Percentiles rank a stretch among this genome's conserved stretches.
Conservation (phyloP, 805 yeast genomes). For the Brettanomyces anomalus region DNA sequence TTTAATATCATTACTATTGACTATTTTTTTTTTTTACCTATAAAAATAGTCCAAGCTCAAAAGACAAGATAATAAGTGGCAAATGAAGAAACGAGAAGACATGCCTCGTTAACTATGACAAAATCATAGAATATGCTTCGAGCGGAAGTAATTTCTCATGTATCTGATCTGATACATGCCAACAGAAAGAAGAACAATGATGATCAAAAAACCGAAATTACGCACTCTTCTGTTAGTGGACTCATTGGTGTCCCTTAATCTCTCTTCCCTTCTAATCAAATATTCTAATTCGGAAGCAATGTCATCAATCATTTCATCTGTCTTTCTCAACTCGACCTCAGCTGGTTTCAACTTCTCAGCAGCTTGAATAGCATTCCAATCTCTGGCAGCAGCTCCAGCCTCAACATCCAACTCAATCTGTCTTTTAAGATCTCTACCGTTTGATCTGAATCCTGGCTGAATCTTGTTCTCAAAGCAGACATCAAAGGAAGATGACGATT, state of each 20-base stretch:
- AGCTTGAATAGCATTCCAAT: constrained; percentile 93
- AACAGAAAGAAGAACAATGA: constrained; percentile 61
- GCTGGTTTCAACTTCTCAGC: constrained; percentile 88
- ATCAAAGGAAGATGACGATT: constrained; percentile 77
- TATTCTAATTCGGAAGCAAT: constrained; percentile 72
- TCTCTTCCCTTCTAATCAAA: constrained; percentile 79
- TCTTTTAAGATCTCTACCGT: constrained; percentile 36
- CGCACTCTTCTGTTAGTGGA: constrained; percentile 90
- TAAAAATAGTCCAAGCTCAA: neutral
- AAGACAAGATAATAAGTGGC: neutral
- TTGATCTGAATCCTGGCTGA: constrained; percentile 31
- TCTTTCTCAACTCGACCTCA: constrained; percentile 80
- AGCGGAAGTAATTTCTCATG: constrained; percentile 84
- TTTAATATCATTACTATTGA: too few relatives aligned
- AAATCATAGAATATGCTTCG: constrained; percentile 64
- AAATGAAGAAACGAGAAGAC: neutral
- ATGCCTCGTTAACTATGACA: neutral
- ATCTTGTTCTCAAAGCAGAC: constrained; percentile 74
- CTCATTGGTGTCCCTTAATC: constrained; percentile 94
- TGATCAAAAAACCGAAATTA: constrained; percentile 67
- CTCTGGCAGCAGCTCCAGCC: constrained; percentile 94
- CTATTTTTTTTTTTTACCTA: neutral
- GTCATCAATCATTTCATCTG: constrained; percentile 82
- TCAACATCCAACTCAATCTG: constrained; percentile 86
- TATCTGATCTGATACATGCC: constrained; percentile 92